Conservation (phyloP, 2,329 filamentous ascomycete genomes). For the Botrytis paeoniae region DNA sequence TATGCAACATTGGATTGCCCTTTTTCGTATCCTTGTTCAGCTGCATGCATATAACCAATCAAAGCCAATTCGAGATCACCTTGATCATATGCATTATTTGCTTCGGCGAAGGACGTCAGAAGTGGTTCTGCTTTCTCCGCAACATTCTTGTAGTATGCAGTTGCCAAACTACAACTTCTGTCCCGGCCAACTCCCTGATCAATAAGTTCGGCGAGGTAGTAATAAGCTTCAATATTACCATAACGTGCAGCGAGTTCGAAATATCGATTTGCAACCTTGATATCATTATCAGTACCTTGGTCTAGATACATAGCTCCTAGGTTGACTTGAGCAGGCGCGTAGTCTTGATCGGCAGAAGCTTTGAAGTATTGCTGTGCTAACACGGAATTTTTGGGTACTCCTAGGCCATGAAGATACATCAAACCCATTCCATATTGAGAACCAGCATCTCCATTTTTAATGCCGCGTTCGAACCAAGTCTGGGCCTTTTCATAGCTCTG, state of each 20-base stretch:
- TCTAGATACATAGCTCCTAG: constrained; percentile 68
- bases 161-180: constrained; percentile 63
- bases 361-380: constrained; percentile 64
- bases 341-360: constrained; percentile 65
- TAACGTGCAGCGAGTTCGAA: constrained; percentile 68
- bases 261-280: constrained; percentile 56
- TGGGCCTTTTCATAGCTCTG: constrained; percentile 62
- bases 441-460: constrained; percentile 60
- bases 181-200: constrained; percentile 64
- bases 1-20: constrained; percentile 72
- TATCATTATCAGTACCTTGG: constrained; percentile 51
- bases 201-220: constrained; percentile 68
- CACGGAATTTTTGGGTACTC: constrained; percentile 57
- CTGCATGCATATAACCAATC: constrained; percentile 67
- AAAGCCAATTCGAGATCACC: constrained; percentile 64
- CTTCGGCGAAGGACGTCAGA: constrained; percentile 62
- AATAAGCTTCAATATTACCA: constrained; percentile 68
- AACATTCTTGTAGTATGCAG: constrained; percentile 64
- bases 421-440: constrained; percentile 68
- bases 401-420: constrained; percentile 67
- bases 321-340: constrained; percentile 63
- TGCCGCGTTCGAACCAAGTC: constrained; percentile 66
- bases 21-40: constrained; percentile 69
- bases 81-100: constrained; percentile 62
- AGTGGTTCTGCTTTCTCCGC: constrained; percentile 55